Base-by-base conservation (phyloP, 2,329 filamentous ascomycete species). In the Penicillium sp. region DNA sequence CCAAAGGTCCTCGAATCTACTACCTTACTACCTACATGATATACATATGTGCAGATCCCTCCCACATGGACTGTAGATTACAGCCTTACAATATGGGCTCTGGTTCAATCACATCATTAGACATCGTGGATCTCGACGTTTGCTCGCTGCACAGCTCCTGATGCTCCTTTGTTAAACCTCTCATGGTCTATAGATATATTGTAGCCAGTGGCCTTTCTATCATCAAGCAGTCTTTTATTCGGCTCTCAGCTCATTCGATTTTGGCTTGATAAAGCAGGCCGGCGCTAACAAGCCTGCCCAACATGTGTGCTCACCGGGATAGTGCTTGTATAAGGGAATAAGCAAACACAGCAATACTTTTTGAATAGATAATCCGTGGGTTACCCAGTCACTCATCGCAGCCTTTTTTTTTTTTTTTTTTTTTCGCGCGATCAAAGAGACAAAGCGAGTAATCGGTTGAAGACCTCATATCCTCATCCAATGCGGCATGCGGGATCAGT, bases 401-500 rank as follows among this genome's bases (percentile, higher is more conserved):
- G 14, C 1, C 7, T 18, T 49, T 20, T 9, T 26, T 10, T 18
- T 49, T 20, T 9, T 26, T 10, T 18, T 49, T 20, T 10, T 18
- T 49, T 20, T 9, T 26, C 24, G 14, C 8, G 14, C 13, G n/a
- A 24, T 20, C 16, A 53, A 46, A 37, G 29, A 34, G 16, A 34
- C 32, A 24, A 34, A 14, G 24, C 13, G 7, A 29, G 35, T 16
- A 29, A 20, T 47, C 31, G 11, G 50, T 39, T 10, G 26, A 20
- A 26, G 43, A 35, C 38, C 47, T 29, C 39, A 50, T 22, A 24
- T 31, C 53, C 40, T 29, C 40, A 32, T 45, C 47, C 14, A 45
- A 52, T 55, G 40, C 53, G 53, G 53, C 13, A 50, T 55, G 53
- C 35, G 50, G 57, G 64, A 62, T 66, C 56, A 66, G 64, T 66